A percentile compares a stretch with the other conserved stretches of the same genome.
Conservation (phyloP, 768 basidiomycete species). For the Mycena vulgaris region DNA sequence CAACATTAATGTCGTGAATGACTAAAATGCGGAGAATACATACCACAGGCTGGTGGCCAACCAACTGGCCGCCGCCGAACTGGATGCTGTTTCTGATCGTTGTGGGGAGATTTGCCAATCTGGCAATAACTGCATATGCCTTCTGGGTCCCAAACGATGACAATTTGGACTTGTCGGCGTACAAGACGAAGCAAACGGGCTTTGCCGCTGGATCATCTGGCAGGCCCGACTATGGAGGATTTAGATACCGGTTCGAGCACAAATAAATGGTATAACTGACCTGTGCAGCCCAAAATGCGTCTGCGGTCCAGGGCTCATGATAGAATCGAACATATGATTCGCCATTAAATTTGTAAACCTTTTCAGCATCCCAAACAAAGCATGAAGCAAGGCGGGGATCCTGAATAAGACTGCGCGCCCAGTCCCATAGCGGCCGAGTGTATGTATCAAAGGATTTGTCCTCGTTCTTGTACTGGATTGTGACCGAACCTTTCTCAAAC, state of each 20-base stretch:
- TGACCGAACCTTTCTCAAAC: too few relatives aligned
- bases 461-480: too few relatives aligned
- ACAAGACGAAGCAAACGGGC: constrained; percentile 34
- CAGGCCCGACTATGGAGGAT: neutral
- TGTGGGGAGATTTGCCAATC: constrained; percentile 32
- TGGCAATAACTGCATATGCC: constrained; percentile 34
- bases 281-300: too few relatives aligned
- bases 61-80: constrained; percentile 38
- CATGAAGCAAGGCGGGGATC: constrained; percentile 40
- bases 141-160: too few relatives aligned
- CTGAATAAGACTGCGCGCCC: constrained; percentile 43
- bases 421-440: constrained; percentile 47
- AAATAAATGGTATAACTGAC: constrained; percentile 42
- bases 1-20: neutral
- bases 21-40: neutral
- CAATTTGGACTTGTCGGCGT: too few relatives aligned
- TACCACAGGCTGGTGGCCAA: constrained; percentile 38
- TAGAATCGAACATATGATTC: constrained; percentile 44
- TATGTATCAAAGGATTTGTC: too few relatives aligned
- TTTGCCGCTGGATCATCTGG: constrained; percentile 18
- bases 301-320: constrained; percentile 58
- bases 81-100: constrained; percentile 33
- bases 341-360: constrained; percentile 49
- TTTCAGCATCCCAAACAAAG: too few relatives aligned
- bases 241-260: neutral